Base-by-base conservation (phyloP, 176 grass and related monocot genomes). In the Oryza glaberrima region DNA sequence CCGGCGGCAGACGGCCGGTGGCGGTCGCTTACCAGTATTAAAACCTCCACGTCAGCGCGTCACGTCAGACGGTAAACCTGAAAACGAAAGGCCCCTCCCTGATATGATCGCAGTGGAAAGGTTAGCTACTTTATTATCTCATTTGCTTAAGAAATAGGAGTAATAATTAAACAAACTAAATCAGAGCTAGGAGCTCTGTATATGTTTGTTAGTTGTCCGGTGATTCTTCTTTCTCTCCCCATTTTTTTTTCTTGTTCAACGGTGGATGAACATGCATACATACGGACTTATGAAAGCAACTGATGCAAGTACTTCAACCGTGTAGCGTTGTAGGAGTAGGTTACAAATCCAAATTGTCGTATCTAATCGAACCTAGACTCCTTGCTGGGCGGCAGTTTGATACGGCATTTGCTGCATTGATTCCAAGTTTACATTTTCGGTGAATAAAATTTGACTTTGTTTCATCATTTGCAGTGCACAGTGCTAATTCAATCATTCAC, bases 1-100 rank as follows among this genome's bases (percentile, higher is more conserved):
- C 76, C 70, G 81, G 56, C 77, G 71, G 67, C 22, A 19, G 36
- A 15, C 16, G 52, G 10, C 64, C 13, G 83, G 83, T 86, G 34
- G 48, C 4, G 65, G 80, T 70, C 61, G 84, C 84, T 83, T 51
- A 83, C 71, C 89, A 35, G 69, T 74, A 76, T 54, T 70, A 25
- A 83, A 75, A 16, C 7, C 14, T 83, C n/a, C 48, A 83, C 78
- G 69, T 75, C 89, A 79, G 49, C 47, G 10, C 22, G 75, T 41
- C 84, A 65, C 61, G 4, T 16, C 46, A 61, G 16, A 77, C 41
- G 16, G 19, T 4, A 67, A 46, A 7, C 41, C 4, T 64, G 56
- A 80, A 30, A 30, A 16, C 23, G 73, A 76, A 67, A 67, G 28
- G n/a, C 34, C 36, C 61, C 28, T 23, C 7, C 40, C 40, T 41